phyloP scores from a whole-genome alignment of 2,329 filamentous ascomycete species.

The Aspergillus oerlinghausenensis region DNA sequence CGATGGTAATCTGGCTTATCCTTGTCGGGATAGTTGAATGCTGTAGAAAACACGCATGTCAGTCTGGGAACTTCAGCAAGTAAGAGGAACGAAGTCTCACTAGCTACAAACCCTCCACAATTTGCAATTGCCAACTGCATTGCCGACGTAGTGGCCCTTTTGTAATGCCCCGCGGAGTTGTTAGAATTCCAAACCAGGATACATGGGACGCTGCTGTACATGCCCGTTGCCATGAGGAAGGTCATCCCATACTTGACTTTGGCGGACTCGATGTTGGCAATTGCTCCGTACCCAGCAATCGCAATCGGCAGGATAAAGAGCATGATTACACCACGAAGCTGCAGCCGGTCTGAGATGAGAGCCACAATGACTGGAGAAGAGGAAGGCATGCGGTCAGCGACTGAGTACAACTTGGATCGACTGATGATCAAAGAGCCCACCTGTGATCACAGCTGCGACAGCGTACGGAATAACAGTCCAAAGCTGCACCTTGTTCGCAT shows the following conservation, averaged over 20 bases:
- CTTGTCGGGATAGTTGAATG: constrained; percentile 56
- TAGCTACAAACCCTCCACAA: constrained; percentile 62
- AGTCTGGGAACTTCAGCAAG: neutral
- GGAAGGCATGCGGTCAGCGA: neutral
- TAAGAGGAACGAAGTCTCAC: constrained; percentile 26
- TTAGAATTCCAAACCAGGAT: constrained; percentile 64
- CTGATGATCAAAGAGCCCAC: constrained; percentile 27
- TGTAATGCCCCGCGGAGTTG: constrained; percentile 66
- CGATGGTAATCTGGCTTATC: constrained; percentile 56
- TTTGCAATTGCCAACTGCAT: constrained; percentile 65
- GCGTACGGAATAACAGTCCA: constrained; percentile 63
- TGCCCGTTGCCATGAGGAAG: constrained; percentile 61
- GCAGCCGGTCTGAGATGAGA: constrained; percentile 57
- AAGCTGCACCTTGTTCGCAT: constrained; percentile 55
- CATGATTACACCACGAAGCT: constrained; percentile 58
- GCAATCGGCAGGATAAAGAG: constrained; percentile 59
- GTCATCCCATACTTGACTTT: constrained; percentile 61
- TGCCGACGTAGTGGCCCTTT: constrained; percentile 62
- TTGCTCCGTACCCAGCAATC: constrained; percentile 62
- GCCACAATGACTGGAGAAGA: constrained; percentile 34
- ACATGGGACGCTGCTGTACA: constrained; percentile 60
- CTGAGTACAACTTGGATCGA: neutral
- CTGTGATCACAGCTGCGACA: constrained; percentile 53
- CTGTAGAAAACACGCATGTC: constrained; percentile 25
- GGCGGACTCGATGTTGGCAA: constrained; percentile 51